Base-by-base conservation (phyloP, 2,329 filamentous ascomycete species). In the Penicillium palitans region DNA sequence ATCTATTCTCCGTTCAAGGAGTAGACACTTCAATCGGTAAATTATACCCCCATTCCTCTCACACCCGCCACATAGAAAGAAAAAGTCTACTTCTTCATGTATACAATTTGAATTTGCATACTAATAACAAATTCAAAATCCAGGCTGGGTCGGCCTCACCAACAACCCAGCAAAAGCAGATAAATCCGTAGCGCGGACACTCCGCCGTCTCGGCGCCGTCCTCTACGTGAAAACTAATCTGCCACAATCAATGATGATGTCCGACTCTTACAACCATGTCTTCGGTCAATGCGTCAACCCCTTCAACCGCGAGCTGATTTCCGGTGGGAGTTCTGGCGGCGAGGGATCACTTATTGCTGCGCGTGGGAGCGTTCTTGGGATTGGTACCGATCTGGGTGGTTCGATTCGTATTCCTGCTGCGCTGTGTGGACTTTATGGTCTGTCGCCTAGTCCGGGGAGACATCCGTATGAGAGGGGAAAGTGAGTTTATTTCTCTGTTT, bases 201-300 rank as follows among this genome's bases (percentile, higher is more conserved):
- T 68, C 3, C 64, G 63, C 37, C 61, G 64, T 4, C 61, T 68
- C 10, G 66, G 66, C 9, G 66, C 66, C 2, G 61, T 68, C 3
- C 52, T 68, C 10, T 68, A 68, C 31, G 66, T 67, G 8, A 68
- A 68, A n/a, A 68, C 66, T 6, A 68, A 68, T 29, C 52, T 68
- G 0, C 64, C 66, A 0, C 66, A 68, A 21, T 68, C 66, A 39
- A 66, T 68, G 66, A 68, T 68, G 66, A 68, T 68, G 66, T 68
- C 66, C 9, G 66, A 68, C 25, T 68, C 66, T 0, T 68, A 67
- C 35, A 68, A 68, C 60, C 74, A 77, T 57, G 78, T 86, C 61
- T 82, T 83, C 66, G 83, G 81, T 4, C 81, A 82, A 55, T 83
- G 80, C 0, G 74, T 76, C 46, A 83, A 85, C 61, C 81, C 83